phyloP scores from a whole-genome alignment of 2,329 filamentous ascomycete genomes.

The Sporothrix sp. region DNA sequence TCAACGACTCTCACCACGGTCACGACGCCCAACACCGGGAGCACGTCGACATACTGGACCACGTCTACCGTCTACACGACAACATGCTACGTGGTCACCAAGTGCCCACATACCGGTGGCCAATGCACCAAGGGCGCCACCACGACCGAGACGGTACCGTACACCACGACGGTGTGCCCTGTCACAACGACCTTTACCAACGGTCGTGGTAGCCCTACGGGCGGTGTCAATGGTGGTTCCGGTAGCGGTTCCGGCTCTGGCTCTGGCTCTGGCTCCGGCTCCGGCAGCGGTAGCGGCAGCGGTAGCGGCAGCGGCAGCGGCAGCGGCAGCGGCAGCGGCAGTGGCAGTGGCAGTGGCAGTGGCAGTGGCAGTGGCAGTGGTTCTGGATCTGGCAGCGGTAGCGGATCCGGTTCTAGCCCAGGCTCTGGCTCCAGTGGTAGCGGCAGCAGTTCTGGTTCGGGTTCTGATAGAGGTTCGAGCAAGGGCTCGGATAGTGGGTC shows the following conservation, averaged over 20 bases:
- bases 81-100: slow-evolving; percentile 20
- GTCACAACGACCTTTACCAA: slow-evolving; percentile 22
- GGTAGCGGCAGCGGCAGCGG: background rate
- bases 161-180: slow-evolving; percentile 33
- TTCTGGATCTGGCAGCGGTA: background rate
- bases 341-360: background rate
- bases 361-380: background rate
- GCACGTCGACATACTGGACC: slow-evolving; percentile 6
- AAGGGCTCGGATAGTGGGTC: background rate
- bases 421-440: background rate
- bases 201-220: background rate
- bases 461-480: background rate
- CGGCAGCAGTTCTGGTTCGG: background rate
- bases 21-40: background rate
- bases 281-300: background rate
- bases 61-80: slow-evolving; percentile 21
- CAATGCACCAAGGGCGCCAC: slow-evolving; percentile 20
- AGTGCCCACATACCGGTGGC: slow-evolving; percentile 20
- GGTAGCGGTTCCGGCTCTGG: background rate
- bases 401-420: background rate
- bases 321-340: background rate
- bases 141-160: slow-evolving; percentile 22
- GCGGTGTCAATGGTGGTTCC: background rate
- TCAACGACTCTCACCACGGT: background rate
- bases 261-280: too few relatives aligned